These are phyloP conservation scores for Albophoma yamanashiensis DNA, from an alignment of 2,329 filamentous ascomycete genomes.

Conservation along the genomic window DNA sequence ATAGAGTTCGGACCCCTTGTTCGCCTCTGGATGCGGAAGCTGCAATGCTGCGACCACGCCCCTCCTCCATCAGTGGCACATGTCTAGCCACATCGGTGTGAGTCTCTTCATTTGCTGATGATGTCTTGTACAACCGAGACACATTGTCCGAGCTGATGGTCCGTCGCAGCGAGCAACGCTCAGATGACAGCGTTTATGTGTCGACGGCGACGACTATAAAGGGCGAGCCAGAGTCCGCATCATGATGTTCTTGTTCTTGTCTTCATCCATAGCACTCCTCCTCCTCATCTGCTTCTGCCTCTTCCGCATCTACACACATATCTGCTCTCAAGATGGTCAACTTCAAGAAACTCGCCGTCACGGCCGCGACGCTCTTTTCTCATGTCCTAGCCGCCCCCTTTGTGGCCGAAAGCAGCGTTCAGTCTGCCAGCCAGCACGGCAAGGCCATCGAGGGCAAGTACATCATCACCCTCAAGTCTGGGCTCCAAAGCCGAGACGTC, in stretches of 20 bases:
- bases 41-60: constrained; percentile 1
- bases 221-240: background rate
- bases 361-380: constrained; percentile 13
- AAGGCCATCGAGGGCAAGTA: constrained; percentile 32
- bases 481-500: constrained; percentile 31
- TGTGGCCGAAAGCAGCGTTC: constrained; percentile 6
- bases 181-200: background rate
- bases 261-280: background rate
- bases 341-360: constrained; percentile 15
- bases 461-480: constrained; percentile 51
- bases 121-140: background rate
- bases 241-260: background rate
- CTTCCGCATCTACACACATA: background rate
- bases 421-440: background rate
- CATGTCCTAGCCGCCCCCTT: constrained; percentile 10
- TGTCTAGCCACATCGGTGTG: background rate
- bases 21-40: background rate
- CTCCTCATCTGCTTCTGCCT: background rate
- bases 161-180: background rate
- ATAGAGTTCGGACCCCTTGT: background rate
- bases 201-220: background rate
- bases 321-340: constrained; percentile 16
- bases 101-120: background rate
- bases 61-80: constrained; percentile 5
- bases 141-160: background rate